These are phyloP conservation scores for Henckelia pumila DNA, from an alignment of 257 asterid species.

Conservation along the genomic window DNA sequence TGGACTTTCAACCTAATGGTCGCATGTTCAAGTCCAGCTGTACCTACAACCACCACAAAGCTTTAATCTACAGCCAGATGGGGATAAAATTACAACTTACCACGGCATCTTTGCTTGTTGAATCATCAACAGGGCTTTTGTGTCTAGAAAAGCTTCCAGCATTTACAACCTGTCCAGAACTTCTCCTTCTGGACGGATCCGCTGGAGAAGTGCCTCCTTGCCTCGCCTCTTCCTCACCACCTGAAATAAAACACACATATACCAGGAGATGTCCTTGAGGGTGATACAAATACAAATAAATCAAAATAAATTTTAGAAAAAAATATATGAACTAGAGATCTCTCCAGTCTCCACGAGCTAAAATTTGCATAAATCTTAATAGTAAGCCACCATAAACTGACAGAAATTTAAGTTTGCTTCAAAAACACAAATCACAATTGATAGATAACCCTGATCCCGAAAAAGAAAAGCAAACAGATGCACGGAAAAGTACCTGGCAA, in stretches of 20 bases:
- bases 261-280: neutral
- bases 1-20: neutral
- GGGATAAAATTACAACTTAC: conserved; percentile 42
- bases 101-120: conserved; percentile 76
- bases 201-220: conserved; percentile 63
- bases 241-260: conserved; percentile 22
- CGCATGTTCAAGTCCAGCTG: neutral
- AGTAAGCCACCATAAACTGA: neutral
- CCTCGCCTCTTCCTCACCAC: conserved; percentile 80
- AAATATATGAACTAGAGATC: no score
- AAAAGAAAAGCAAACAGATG: conserved; percentile 4
- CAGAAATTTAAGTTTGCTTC: no score
- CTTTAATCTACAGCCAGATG: conserved; percentile 11
- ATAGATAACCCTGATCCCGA: conserved; percentile 4
- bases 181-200: conserved; percentile 69
- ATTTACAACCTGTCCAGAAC: conserved; percentile 56
- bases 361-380: neutral
- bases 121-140: conserved; percentile 72
- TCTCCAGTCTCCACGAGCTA: neutral
- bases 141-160: conserved; percentile 57
- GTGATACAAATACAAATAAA: neutral
- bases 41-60: neutral
- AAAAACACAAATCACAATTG: neutral
- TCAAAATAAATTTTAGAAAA: neutral
- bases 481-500: conserved; percentile 48